Evolutionary conservation across 2,329 filamentous ascomycete genomes (phyloP).

Genomic region (Reticulascus tulasneorum): DNA sequence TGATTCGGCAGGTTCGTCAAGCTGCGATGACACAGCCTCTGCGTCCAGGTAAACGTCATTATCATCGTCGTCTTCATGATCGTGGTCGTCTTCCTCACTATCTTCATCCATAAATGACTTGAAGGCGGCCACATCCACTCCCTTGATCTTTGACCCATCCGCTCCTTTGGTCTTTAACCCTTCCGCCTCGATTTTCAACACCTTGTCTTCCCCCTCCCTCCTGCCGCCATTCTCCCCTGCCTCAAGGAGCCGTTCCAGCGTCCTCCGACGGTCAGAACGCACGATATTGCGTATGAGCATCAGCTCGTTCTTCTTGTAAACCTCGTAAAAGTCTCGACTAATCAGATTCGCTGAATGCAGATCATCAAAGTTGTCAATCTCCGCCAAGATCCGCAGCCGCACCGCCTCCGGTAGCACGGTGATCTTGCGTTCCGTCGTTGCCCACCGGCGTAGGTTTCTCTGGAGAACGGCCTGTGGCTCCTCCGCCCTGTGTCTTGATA

Average conservation of each 20-base stretch:
- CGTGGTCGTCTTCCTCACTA: background rate
- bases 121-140: background rate
- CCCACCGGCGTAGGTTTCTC: background rate
- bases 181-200: slow-evolving; percentile 25
- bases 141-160: slow-evolving; percentile 17
- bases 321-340: slow-evolving; percentile 38
- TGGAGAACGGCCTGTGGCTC: slow-evolving; percentile 29
- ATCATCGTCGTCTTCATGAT: background rate
- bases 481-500: slow-evolving; percentile 34
- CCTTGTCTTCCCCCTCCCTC: too few species aligned
- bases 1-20: background rate
- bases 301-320: slow-evolving; percentile 41
- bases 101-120: background rate
- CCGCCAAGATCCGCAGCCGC: slow-evolving; percentile 34
- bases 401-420: slow-evolving; percentile 31
- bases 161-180: slow-evolving; percentile 22
- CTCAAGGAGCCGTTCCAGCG: background rate
- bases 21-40: background rate
- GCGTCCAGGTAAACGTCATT: background rate
- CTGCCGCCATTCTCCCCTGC: background rate
- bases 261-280: slow-evolving; percentile 13
- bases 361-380: slow-evolving; percentile 36
- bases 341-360: slow-evolving; percentile 38
- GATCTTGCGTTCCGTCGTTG: background rate
- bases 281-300: slow-evolving; percentile 25